These are phyloP conservation scores for Xylariaceae sp. DNA, from an alignment of 2,329 filamentous ascomycete genomes.

Conservation along the genomic window DNA sequence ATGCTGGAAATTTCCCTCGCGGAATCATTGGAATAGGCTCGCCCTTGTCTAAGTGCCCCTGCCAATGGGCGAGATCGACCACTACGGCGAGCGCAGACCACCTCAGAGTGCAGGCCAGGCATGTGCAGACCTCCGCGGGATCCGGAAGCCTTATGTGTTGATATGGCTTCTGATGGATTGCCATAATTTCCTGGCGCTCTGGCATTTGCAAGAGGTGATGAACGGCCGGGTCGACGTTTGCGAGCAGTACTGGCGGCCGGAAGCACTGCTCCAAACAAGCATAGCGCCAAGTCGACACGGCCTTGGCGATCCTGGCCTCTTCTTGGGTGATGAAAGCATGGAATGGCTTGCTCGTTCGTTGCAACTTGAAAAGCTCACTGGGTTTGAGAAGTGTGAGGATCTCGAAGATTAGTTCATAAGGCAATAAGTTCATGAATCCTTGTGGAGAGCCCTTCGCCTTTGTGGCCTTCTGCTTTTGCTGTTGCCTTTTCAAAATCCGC, in stretches of 20 bases:
- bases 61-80: constrained; percentile 56
- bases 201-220: constrained; percentile 31
- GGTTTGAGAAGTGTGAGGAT: constrained; percentile 46
- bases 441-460: constrained; percentile 30
- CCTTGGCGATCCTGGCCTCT: constrained; percentile 40
- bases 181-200: constrained; percentile 40
- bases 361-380: constrained; percentile 47
- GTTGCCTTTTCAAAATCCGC: constrained; percentile 42
- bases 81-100: constrained; percentile 54
- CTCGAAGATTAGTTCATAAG: constrained; percentile 49
- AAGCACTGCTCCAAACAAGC: constrained; percentile 48
- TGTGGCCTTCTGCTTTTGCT: constrained; percentile 40
- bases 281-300: constrained; percentile 47
- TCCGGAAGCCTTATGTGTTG: constrained; percentile 49
- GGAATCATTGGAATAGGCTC: constrained; percentile 50
- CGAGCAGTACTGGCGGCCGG: constrained; percentile 44
- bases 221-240: constrained; percentile 28
- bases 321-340: constrained; percentile 42
- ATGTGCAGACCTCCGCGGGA: constrained; percentile 49
- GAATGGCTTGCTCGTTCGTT: constrained; percentile 41
- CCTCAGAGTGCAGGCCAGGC: constrained; percentile 50
- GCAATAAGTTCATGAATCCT: constrained; percentile 41
- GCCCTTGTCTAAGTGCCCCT: constrained; percentile 46
- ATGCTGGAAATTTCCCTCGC: constrained; percentile 43
- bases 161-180: constrained; percentile 48